Evolutionary conservation across 2,329 filamentous ascomycete genomes (phyloP).

Genomic region (Xylaria digitata): DNA sequence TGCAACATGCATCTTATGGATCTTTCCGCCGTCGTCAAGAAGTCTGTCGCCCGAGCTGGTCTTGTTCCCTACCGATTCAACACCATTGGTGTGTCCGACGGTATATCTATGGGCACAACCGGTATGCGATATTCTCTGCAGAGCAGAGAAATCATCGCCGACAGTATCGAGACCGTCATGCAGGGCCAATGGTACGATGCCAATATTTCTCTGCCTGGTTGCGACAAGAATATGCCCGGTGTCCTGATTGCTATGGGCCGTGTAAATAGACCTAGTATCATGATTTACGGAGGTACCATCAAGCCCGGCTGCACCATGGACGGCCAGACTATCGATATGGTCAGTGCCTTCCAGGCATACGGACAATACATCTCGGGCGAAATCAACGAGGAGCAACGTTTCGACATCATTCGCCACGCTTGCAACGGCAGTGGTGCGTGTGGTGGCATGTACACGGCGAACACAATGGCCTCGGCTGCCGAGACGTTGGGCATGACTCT

Average conservation of each 20-base stretch:
- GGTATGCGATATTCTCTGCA: conserved; percentile 97
- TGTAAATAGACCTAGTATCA: conserved; percentile 92
- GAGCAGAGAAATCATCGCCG: conserved; percentile 95
- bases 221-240: conserved; percentile 99
- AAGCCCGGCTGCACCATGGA: conserved; percentile 85
- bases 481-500: conserved; percentile 81
- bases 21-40: conserved; percentile 79
- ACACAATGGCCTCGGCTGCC: conserved; percentile 80
- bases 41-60: conserved; percentile 74
- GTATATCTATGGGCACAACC: conserved; percentile 96
- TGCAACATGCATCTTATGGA: conserved; percentile 99
- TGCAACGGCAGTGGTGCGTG: conserved; percentile 87
- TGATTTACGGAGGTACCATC: conserved; percentile 98
- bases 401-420: conserved; percentile 93
- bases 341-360: conserved; percentile 98
- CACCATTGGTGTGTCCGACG: conserved; percentile 97
- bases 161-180: conserved; percentile 99
- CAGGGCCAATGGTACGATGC: conserved; percentile 98
- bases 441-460: conserved; percentile 86
- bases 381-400: conserved; percentile 90
- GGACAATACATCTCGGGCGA: conserved; percentile 93
- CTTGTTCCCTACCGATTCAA: conserved; percentile 98
- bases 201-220: conserved; percentile 95
- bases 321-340: conserved; percentile 87
- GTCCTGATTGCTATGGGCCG: conserved; percentile 94